These are phyloP conservation scores for Pyricularia sp. DNA, from an alignment of 2,329 filamentous ascomycete species.

Conservation along the genomic window DNA sequence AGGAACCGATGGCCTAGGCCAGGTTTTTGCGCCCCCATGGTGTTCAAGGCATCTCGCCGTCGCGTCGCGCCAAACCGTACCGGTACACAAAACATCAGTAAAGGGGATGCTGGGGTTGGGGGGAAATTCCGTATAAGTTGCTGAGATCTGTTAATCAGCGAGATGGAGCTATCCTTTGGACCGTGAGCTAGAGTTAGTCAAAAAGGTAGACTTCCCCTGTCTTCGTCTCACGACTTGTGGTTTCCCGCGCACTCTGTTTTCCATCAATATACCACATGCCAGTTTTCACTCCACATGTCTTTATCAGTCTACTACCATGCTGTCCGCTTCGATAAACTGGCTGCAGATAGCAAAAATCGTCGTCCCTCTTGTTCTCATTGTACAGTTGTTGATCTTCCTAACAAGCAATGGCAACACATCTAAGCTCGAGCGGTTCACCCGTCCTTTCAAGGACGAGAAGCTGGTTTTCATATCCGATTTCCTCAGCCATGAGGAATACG, in stretches of 20 bases:
- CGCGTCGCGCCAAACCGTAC: too few relatives aligned
- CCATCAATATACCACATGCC: background rate
- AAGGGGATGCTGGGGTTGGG: background rate
- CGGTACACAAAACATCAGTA: background rate
- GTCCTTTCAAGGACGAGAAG: constrained; percentile 21
- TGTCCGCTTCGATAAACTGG: background rate
- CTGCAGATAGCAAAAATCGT: background rate
- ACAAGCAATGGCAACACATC: constrained; percentile 10
- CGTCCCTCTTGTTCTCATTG: background rate
- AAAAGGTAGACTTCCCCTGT: background rate
- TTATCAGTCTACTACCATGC: background rate
- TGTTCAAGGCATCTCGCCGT: background rate
- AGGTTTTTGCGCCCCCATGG: background rate
- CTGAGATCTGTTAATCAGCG: background rate
- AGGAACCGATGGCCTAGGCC: background rate
- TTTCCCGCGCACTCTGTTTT: background rate
- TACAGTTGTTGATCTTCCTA: constrained; percentile 3
- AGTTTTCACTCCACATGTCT: background rate
- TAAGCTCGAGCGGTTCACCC: constrained; percentile 12
- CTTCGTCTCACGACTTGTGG: background rate
- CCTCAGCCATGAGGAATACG: constrained; percentile 20
- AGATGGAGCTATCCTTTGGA: background rate
- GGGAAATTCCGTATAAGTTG: background rate
- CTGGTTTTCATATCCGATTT: constrained; percentile 23
- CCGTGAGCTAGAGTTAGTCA: background rate